These are phyloP conservation scores for Farysia itapuensis DNA, from an alignment of 1,284 basidiomycete species.

Conservation along the genomic window DNA sequence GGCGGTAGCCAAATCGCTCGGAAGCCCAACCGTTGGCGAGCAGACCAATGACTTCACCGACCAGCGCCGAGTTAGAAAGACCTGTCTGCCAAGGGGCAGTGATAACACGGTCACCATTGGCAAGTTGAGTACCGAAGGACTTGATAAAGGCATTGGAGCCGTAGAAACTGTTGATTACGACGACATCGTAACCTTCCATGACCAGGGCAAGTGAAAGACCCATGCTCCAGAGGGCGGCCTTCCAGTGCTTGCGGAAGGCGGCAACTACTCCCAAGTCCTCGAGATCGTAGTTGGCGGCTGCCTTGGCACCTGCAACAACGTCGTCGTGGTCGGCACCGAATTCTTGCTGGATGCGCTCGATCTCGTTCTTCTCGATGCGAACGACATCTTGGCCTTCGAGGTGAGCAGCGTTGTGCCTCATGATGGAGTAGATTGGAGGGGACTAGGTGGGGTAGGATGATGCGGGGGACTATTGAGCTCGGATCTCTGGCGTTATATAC, in stretches of 20 bases:
- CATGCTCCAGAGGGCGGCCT: not conserved
- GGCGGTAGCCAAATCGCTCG: conserved; percentile 62
- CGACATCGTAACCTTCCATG: not conserved
- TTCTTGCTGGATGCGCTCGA: not conserved
- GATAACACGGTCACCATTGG: not conserved
- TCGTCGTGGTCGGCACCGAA: conserved; percentile 40
- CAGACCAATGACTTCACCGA: conserved; percentile 61
- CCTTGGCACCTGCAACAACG: conserved; percentile 57
- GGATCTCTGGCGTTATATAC: too few species aligned
- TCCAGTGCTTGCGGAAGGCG: conserved; percentile 48
- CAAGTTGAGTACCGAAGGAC: not conserved
- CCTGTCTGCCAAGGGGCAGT: conserved; percentile 62
- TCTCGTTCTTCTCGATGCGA: conserved; percentile 3
- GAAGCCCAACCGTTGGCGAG: conserved; percentile 59
- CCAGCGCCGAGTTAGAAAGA: conserved; percentile 28
- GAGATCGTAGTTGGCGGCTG: conserved; percentile 58
- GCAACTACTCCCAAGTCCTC: conserved; percentile 59
- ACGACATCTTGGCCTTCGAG: conserved; percentile 4
- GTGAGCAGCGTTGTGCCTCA: too few species aligned
- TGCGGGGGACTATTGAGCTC: too few species aligned
- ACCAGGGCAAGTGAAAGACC: not conserved
- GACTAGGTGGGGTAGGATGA: too few species aligned
- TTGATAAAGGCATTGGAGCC: not conserved
- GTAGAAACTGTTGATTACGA: not conserved
- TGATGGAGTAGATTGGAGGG: too few species aligned